Base-by-base conservation (phyloP, 768 basidiomycete species). In the Macrolepiota fuliginosa region DNA sequence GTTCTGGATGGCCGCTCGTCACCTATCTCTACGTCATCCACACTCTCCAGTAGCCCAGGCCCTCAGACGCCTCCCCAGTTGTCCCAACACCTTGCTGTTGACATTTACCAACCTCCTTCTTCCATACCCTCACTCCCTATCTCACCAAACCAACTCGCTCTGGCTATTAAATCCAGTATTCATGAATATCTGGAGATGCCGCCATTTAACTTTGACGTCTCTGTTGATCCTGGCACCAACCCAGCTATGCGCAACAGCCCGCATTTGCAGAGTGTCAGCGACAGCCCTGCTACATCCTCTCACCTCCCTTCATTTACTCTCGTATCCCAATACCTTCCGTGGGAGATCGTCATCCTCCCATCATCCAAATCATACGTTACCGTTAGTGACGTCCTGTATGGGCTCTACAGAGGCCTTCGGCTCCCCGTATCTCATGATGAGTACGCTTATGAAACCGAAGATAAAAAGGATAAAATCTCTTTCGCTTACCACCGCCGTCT, bases 311-410 rank as follows among this genome's bases (percentile, higher is more conserved):
- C 19, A 17, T 7, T 58, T 19, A 58, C 57, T 7, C 57, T 58
- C 22, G 35, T 37, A 37, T 58, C 57, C 47, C 46, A 46, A 29
- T 47, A 58, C 10, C 57, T 58, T 19, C 57, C 57, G 6, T 58
- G 57, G 57, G 35, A 39, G n/a, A 49, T 58, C 13, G 11, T 35
- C 49, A 58, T 58, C 47, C 46, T 9, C 15, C 35, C 46, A 3
- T 49, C 46, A 11, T 36, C 57, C 12, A 24, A 56, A 27, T 25
- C 25, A 22, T 58, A 25, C 24, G 46, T 58, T 29, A 50, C 57
- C 13, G n/a, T 50, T 17, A 15, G 19, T n/a, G 57, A 58, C 24
- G 32, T 50, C 19, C 46, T 58, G 19, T n/a, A 15, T 13, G 57
- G 57, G 57, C 35, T 58, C 19, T 50, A 58, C 36, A 58, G 35